phyloP scores from a whole-genome alignment of 2,329 filamentous ascomycete genomes.

The Chaetomium olivaceum region DNA sequence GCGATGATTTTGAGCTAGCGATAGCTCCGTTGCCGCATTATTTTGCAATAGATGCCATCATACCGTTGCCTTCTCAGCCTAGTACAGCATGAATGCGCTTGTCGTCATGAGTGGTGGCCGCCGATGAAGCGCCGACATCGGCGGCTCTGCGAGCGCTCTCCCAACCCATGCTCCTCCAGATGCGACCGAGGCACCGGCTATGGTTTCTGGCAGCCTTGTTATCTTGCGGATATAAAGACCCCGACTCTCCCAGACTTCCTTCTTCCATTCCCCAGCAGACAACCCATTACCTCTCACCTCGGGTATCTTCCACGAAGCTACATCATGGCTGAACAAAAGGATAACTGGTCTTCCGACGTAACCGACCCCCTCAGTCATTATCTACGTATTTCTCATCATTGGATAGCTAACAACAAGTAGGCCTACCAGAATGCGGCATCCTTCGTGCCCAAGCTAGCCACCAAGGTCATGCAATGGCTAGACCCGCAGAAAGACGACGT shows the following conservation, averaged over 20 bases:
- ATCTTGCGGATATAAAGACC: slow-evolving; percentile 11
- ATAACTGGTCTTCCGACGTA: slow-evolving; percentile 47
- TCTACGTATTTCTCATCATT: not conserved
- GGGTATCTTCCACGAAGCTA: not conserved
- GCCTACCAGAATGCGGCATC: slow-evolving; percentile 62
- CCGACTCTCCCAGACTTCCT: not conserved
- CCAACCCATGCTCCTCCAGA: not conserved
- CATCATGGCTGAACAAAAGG: slow-evolving; percentile 33
- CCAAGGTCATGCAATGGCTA: slow-evolving; percentile 59
- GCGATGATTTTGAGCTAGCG: not conserved
- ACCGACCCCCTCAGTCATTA: not conserved
- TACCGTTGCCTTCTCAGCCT: not conserved
- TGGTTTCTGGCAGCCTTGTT: not conserved
- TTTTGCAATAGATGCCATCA: not conserved
- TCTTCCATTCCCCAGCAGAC: not conserved
- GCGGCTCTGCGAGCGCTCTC: not conserved
- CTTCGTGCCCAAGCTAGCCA: slow-evolving; percentile 64
- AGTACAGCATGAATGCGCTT: not conserved
- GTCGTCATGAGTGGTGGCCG: not conserved
- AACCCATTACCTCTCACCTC: not conserved
- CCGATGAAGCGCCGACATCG: slow-evolving; percentile 26
- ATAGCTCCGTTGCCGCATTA: not conserved
- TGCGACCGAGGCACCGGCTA: not conserved
- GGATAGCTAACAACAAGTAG: slow-evolving; percentile 37
- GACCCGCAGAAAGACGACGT: slow-evolving; percentile 58